A percentile compares a stretch with the other conserved stretches of the same genome.
These are phyloP conservation scores for Populus trichocarpa DNA, from an alignment of 441 rosid species.

Conservation along the genomic window DNA sequence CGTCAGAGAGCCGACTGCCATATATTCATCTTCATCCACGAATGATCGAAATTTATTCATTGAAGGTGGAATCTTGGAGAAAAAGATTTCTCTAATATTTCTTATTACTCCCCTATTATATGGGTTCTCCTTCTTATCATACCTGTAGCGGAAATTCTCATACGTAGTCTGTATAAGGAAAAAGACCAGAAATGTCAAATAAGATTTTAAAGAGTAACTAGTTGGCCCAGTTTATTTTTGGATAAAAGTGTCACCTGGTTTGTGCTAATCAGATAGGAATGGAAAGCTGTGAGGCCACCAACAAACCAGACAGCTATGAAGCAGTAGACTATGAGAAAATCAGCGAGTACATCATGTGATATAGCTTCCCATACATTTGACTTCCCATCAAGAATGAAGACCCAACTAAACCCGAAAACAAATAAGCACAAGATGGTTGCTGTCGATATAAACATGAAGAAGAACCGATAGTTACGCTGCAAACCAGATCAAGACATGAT, in stretches of 20 bases:
- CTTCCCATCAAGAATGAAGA: constrained; percentile 46
- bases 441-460: constrained; percentile 88
- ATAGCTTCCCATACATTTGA: constrained; percentile 57
- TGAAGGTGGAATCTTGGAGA: constrained; percentile 72
- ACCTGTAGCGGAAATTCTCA: constrained; percentile 88
- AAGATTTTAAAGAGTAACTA: background rate
- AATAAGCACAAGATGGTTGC: constrained; percentile 76
- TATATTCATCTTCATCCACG: constrained; percentile 58
- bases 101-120: constrained; percentile 50
- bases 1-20: constrained; percentile 34
- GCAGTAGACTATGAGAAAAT: constrained; percentile 78
- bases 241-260: constrained; percentile 65
- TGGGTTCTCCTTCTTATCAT: constrained; percentile 91
- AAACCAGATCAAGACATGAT: constrained; percentile 22
- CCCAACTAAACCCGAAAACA: constrained; percentile 75
- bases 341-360: constrained; percentile 56
- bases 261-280: constrained; percentile 83
- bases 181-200: constrained; percentile 14
- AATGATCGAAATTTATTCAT: constrained; percentile 67
- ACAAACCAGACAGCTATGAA: constrained; percentile 92
- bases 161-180: constrained; percentile 74
- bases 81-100: constrained; percentile 56
- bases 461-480: constrained; percentile 95
- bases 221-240: background rate
- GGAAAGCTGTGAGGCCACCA: constrained; percentile 89